A percentile compares a stretch with the other conserved stretches of the same genome.
Conservation (phyloP, 2,329 filamentous ascomycete genomes). For the Trichoderma afroharzianum region DNA sequence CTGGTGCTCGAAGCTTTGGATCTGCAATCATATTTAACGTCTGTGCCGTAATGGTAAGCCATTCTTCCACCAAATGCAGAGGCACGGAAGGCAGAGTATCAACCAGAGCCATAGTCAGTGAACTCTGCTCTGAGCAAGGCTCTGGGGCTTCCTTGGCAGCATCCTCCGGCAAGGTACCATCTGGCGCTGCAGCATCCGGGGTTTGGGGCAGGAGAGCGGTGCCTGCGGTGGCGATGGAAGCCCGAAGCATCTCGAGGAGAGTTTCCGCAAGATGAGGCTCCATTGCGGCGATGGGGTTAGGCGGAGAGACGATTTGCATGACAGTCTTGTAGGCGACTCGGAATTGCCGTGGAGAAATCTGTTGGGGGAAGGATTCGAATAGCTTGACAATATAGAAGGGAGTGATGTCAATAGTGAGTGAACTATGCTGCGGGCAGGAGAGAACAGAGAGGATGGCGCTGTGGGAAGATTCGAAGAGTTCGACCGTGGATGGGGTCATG, state of each 20-base stretch:
- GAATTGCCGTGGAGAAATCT: constrained; percentile 81
- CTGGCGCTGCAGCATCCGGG: constrained; percentile 27
- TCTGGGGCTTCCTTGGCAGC: constrained; percentile 27
- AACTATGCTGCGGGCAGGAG: constrained; percentile 72
- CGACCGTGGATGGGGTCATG: constrained; percentile 44
- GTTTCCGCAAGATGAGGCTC: constrained; percentile 78
- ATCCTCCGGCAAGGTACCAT: constrained; percentile 33
- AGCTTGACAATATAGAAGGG: constrained; percentile 82
- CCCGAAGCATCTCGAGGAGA: constrained; percentile 73
- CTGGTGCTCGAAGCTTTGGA: constrained; percentile 57
- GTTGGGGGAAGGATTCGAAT: constrained; percentile 72
- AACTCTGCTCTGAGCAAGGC: constrained; percentile 70
- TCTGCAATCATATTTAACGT: constrained; percentile 64
- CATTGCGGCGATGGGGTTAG: constrained; percentile 66
- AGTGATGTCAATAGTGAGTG: constrained; percentile 66
- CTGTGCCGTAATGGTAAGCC: constrained; percentile 69
- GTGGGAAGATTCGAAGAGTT: constrained; percentile 85
- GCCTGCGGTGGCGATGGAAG: constrained; percentile 52
- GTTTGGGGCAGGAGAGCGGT: constrained; percentile 39
- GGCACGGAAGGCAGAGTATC: constrained; percentile 75
- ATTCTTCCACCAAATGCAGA: constrained; percentile 69
- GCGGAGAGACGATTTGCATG: constrained; percentile 76
- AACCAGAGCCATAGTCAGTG: constrained; percentile 71
- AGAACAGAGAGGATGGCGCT: constrained; percentile 76
- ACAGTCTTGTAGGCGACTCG: constrained; percentile 82